Conservation (phyloP, 306 rosid genomes). For the Rosa multiflora region DNA sequence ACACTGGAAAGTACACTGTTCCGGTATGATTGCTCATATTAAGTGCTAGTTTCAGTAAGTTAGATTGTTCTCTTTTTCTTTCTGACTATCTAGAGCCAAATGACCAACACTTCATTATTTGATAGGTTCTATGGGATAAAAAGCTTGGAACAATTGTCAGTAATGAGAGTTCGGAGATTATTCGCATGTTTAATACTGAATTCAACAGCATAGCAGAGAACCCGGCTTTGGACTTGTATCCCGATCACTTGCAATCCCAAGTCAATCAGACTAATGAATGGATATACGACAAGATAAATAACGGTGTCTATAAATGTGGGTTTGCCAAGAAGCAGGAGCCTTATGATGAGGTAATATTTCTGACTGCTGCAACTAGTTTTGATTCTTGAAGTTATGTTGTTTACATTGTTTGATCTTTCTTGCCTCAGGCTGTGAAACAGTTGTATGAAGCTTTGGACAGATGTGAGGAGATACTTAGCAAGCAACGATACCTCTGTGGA, state of each 20-base stretch:
- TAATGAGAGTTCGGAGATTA: conserved; percentile 91
- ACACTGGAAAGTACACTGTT: conserved; percentile 81
- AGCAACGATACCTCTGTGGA: conserved; percentile 86
- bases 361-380: neutral
- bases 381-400: neutral
- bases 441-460: conserved; percentile 78
- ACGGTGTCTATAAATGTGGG: conserved; percentile 91
- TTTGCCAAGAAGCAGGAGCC: conserved; percentile 85
- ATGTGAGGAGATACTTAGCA: conserved; percentile 74
- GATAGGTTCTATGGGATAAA: conserved; percentile 93
- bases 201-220: conserved; percentile 75
- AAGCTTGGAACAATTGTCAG: conserved; percentile 81
- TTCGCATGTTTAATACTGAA: conserved; percentile 85
- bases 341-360: conserved; percentile 55
- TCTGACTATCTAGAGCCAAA: neutral
- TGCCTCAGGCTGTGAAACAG: conserved; percentile 63
- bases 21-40: conserved; percentile 52
- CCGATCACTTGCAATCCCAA: conserved; percentile 61
- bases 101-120: conserved; percentile 13
- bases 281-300: conserved; percentile 66
- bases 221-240: conserved; percentile 72
- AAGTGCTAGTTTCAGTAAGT: neutral
- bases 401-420: conserved; percentile 24
- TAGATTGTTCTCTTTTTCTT: neutral
- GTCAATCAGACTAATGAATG: conserved; percentile 71